Percentiles rank a stretch among this genome's conserved stretches.
Conservation (phyloP, 106 monocot species). For the Apostasia ramifera region DNA sequence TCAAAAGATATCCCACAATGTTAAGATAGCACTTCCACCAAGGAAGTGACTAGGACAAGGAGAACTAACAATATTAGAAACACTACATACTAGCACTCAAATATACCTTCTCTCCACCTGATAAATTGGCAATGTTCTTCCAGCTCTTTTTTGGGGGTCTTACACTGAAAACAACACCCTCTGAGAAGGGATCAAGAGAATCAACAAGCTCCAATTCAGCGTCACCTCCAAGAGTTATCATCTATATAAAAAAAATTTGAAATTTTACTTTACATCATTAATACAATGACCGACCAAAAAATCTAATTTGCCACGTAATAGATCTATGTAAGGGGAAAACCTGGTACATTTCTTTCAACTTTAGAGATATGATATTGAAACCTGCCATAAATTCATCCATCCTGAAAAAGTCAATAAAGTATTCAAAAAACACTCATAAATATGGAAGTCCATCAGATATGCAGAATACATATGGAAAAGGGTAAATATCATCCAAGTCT, state of each 20-base stretch:
- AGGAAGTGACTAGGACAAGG: too few species aligned
- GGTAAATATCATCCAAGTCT: too few species aligned
- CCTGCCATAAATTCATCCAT: slow-evolving; percentile 98
- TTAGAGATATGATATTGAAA: slow-evolving; percentile 92
- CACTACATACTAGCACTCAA: neutral
- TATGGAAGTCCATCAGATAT: neutral
- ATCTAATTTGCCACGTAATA: neutral
- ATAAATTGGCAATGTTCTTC: slow-evolving; percentile 98
- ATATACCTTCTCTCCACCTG: slow-evolving; percentile 93
- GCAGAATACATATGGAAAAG: neutral
- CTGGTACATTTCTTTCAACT: slow-evolving; percentile 99
- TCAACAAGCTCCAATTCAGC: slow-evolving; percentile 98
- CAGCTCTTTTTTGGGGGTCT: slow-evolving; percentile 99
- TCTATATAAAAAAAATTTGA: slow-evolving; percentile 33
- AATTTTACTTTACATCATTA: neutral
- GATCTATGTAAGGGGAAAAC: slow-evolving; percentile 12
- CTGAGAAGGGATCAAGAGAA: slow-evolving; percentile 97
- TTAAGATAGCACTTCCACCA: too few species aligned
- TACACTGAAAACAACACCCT: slow-evolving; percentile 97
- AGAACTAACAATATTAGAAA: too few species aligned
- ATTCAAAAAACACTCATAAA: neutral
- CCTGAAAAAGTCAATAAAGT: slow-evolving; percentile 26
- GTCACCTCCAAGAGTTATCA: slow-evolving; percentile 99
- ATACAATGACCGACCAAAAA: neutral
- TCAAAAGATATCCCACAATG: too few species aligned